Evolutionary conservation across 2,329 filamentous ascomycete genomes (phyloP).

Genomic region (Alternaria sp.): DNA sequence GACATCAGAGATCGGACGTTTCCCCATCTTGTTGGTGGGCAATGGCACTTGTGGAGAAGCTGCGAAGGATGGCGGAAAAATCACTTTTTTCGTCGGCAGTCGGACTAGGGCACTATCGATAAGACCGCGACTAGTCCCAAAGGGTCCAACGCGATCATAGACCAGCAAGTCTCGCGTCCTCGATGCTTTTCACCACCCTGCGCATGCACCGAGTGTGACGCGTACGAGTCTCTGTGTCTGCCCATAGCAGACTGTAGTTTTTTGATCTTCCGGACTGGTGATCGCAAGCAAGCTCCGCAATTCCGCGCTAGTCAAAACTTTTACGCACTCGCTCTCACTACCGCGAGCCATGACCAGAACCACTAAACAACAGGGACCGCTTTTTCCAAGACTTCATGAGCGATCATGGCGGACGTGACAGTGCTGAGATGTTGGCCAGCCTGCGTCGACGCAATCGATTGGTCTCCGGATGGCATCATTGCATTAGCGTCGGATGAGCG

Average conservation of each 20-base stretch:
- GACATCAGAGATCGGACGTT: conserved; percentile 48
- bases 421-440: conserved; percentile 59
- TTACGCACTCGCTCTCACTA: neutral
- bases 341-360: conserved; percentile 12
- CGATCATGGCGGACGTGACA: conserved; percentile 46
- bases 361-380: neutral
- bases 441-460: conserved; percentile 63
- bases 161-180: conserved; percentile 11
- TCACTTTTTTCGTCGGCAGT: conserved; percentile 27
- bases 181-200: neutral
- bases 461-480: conserved; percentile 67
- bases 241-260: neutral
- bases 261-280: neutral
- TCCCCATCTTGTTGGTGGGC: conserved; percentile 42
- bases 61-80: conserved; percentile 19
- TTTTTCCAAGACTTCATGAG: conserved; percentile 4
- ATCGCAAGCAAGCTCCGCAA: neutral
- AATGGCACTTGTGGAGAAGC: conserved; percentile 6
- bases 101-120: conserved; percentile 30
- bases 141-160: conserved; percentile 5
- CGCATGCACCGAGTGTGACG: neutral
- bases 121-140: conserved; percentile 17
- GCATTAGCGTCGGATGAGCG: conserved; percentile 65
- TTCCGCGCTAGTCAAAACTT: conserved; percentile 8
- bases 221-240: neutral